Conservation (phyloP, 805 yeast genomes). For the Wickerhamiella qilinensis region DNA sequence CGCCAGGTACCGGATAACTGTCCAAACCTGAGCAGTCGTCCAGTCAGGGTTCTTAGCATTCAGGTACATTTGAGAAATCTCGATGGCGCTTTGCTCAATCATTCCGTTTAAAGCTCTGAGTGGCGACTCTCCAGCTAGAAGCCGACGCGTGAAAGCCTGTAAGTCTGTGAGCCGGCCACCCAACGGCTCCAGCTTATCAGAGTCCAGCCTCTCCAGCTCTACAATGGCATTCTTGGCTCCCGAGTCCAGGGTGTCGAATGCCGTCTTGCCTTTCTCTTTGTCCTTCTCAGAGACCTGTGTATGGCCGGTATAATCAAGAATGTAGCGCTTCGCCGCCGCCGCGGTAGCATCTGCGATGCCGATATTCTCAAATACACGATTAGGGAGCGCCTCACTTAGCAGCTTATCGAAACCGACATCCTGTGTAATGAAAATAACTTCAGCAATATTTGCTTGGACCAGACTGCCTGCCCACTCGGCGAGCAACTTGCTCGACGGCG, state of each 20-base stretch:
- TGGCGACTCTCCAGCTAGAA: conserved; percentile 77
- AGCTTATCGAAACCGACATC: conserved; percentile 64
- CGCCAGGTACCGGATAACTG: conserved; percentile 49
- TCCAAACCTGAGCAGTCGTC: conserved; percentile 79
- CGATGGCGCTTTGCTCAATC: conserved; percentile 74
- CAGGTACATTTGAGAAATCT: conserved; percentile 64
- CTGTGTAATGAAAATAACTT: conserved; percentile 74
- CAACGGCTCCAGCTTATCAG: conserved; percentile 38
- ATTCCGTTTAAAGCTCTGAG: conserved; percentile 60
- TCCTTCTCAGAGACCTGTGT: conserved; percentile 1
- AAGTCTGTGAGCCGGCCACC: conserved; percentile 94
- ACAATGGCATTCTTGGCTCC: conserved; percentile 27
- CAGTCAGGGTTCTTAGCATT: conserved; percentile 29
- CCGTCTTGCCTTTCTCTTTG: conserved; percentile 10
- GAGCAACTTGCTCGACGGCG: conserved; percentile 29
- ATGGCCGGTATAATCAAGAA: conserved; percentile 23
- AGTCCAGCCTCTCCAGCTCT: conserved; percentile 8
- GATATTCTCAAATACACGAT: conserved; percentile 65
- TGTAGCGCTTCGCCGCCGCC: conserved; percentile 53
- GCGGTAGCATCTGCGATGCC: conserved; percentile 68
- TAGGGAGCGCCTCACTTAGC: conserved; percentile 61
- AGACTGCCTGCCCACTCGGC: conserved; percentile 83
- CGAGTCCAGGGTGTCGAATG: conserved; percentile 10
- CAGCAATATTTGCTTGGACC: conserved; percentile 66
- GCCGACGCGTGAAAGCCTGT: conserved; percentile 76